phyloP scores from a whole-genome alignment of 164 flowering plant species.

The Vitis cinerea region DNA sequence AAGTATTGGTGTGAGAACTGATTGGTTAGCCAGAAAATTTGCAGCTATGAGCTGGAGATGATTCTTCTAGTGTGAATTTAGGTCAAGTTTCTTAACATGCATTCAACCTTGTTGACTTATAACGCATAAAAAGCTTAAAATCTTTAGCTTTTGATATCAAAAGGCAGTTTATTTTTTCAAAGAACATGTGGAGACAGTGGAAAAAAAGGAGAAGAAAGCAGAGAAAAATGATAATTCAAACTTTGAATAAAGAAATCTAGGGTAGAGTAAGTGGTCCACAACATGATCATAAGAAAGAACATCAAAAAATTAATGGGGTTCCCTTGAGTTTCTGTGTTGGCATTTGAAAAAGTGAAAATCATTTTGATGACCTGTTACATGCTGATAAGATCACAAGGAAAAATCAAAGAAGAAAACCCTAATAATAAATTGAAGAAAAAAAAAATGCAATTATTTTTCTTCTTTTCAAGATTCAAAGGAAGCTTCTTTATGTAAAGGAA shows the following conservation, averaged over 20 bases:
- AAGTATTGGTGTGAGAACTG: no score
- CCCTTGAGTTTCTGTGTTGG: neutral
- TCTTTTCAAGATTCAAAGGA: no score
- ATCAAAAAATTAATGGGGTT: neutral
- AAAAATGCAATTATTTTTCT: no score
- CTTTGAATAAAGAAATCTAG: neutral
- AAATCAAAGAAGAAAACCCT: neutral
- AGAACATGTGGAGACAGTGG: neutral
- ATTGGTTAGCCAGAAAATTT: no score
- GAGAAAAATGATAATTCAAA: neutral
- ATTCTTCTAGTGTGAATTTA: no score
- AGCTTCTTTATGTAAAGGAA: no score
- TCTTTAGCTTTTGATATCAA: neutral
- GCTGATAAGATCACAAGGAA: neutral
- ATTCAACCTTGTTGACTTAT: no score
- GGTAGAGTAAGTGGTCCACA: neutral
- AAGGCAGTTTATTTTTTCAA: neutral
- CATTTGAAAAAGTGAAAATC: neutral
- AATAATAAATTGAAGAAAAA: no score
- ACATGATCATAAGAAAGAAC: neutral
- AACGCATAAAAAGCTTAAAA: neutral
- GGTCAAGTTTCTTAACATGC: no score
- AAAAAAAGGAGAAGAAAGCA: neutral
- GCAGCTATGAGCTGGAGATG: no score
- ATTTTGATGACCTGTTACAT: no score